Base-by-base conservation (phyloP, 331 rosid genomes). In the Cydonia oblonga region DNA sequence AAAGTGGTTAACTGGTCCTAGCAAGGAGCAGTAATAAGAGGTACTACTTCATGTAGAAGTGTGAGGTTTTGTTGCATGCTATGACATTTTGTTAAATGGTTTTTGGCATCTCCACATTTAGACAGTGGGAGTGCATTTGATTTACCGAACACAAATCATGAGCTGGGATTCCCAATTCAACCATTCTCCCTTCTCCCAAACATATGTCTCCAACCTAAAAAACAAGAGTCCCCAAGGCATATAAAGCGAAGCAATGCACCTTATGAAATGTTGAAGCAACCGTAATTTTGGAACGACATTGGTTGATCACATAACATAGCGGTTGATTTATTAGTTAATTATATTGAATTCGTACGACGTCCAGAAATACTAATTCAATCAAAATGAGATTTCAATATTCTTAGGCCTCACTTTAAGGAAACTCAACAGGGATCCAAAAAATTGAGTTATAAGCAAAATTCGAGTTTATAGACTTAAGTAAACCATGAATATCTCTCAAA, bases 91-190 rank as follows among this genome's bases (percentile, higher is more conserved):
- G 57, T 26, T 20, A 59, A 40, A 19, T 71, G 76, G 68, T 38
- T 64, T 42, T 65, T 71, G 63, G 58, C 57, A 59, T 59, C 75
- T 71, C 57, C 65, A 70, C 12, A 53, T 22, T n/a, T 61, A 6
- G 64, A 15, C 64, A 59, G 18, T 14, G 64, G 12, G 30, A 69
- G 15, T 70, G 64, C 52, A 54, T 33, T 32, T 69, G 64, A 53
- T 49, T 32, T 30, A 70, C 9, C 64, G 23, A 29, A 42, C 7
- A 32, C 51, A 24, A 35, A 35, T 57, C 75, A 38, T 71, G 75
- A 2, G 40, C 67, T 59, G 58, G 22, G 58, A 71, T 40, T 59
- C 58, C 58, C 75, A 72, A 59, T 71, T 46, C 2, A 46, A 46
- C 53, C 6, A 46, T 5, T 46, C 15, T 16, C 53, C 53, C 53